Base-by-base conservation (phyloP, 768 basidiomycete species). In the Scleroderma citrinum region DNA sequence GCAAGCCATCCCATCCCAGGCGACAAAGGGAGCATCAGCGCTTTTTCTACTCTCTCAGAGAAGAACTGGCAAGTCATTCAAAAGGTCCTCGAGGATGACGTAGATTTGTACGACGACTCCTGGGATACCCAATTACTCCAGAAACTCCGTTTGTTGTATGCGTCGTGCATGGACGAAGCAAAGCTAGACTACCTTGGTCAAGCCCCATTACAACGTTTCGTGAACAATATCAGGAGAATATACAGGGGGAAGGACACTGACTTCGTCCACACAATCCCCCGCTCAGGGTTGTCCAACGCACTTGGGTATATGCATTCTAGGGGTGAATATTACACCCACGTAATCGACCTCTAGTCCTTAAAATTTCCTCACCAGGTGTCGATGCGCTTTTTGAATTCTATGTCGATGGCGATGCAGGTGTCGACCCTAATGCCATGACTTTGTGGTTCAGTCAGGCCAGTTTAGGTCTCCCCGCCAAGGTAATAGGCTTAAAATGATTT, bases 381-480 rank as follows among this genome's bases (percentile, higher is more conserved):
- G 77, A 78, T 17, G 85, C 80, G 2, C 66, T 97, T 12, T 89
- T 97, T 59, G 71, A 75, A n/a, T 86, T 92, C 56, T 73, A 71
- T n/a, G 76, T 94, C 49, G 92, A 95, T 50, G 93, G 94, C 26
- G 94, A 97, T 63, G 78, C 82, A 20, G 91, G 85, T 7, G 74
- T 80, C 5, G 91, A 96, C 58, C 91, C 94, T 0, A 90, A 93
- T 58, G 71, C 75, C 44, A 92, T 95, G 83, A 76, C 77, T 0
- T 72, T 92, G 13, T 92, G 87, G 87, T 84, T 95, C 58, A 85
- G 77, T 55, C 93, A 96, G 61, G 78, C 87, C 2, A 70, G 68
- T 7, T 72, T 95, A 13, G 89, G 91, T 36, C 81, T 96, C 12
- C 93, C 92, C 2, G 82, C 93, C 14, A 94, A 93, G 77, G 90